phyloP scores from a whole-genome alignment of 139 green algal genomes.

The Coelastrella sp. region DNA sequence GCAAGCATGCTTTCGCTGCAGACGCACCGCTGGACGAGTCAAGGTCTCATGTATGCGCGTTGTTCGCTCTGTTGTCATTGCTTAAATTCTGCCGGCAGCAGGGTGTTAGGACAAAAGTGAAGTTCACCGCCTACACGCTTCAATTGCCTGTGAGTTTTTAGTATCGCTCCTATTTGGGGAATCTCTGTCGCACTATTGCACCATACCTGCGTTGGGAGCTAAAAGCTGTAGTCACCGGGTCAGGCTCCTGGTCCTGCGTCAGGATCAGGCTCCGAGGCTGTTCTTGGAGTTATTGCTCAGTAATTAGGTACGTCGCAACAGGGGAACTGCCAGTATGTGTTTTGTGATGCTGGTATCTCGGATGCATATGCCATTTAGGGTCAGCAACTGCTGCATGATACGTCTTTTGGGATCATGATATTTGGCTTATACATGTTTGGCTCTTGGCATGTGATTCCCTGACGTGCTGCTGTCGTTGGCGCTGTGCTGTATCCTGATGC shows the following conservation, averaged over 20 bases:
- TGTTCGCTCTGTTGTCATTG: too few species aligned
- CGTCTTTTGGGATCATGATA: not conserved
- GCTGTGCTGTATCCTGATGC: conserved; percentile 48
- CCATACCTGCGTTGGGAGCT: too few species aligned
- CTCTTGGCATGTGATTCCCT: not conserved
- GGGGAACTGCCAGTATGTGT: not conserved
- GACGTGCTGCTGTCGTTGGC: conserved; percentile 54
- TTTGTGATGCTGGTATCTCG: conserved; percentile 3
- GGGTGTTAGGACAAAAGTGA: too few species aligned
- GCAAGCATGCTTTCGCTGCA: too few species aligned
- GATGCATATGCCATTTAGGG: not conserved
- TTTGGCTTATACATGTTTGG: not conserved
- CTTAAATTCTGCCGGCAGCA: too few species aligned
- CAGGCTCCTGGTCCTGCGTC: not conserved
- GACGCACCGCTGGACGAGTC: too few species aligned
- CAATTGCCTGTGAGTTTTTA: too few species aligned
- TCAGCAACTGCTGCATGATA: not conserved
- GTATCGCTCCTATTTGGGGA: too few species aligned
- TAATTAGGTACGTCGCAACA: not conserved
- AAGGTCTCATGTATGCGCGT: too few species aligned
- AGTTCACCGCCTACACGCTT: too few species aligned
- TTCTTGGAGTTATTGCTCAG: not conserved
- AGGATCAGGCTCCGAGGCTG: not conserved
- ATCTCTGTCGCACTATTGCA: too few species aligned
- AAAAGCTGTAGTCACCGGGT: too few species aligned